Conservation (phyloP, 345 rosid species). For the Reutealis trisperma region DNA sequence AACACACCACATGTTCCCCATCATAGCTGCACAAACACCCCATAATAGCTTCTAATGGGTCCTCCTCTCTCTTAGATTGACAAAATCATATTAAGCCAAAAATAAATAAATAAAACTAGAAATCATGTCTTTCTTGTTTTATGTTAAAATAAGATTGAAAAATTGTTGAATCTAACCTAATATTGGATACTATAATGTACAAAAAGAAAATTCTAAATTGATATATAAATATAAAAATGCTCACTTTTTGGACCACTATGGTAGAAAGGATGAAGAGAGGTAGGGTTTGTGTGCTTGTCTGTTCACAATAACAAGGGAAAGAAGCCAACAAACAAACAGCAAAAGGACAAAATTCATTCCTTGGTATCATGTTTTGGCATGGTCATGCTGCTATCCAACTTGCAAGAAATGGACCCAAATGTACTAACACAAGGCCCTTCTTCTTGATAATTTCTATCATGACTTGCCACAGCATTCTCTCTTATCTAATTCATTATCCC, state of each 20-base stretch:
- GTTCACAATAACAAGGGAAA: background rate
- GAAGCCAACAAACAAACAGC: constrained; percentile 11
- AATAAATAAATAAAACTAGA: no score
- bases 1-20: constrained; percentile 16
- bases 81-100: background rate
- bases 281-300: background rate
- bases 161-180: background rate
- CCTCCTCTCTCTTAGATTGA: background rate
- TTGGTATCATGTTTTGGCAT: constrained; percentile 11
- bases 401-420: constrained; percentile 11
- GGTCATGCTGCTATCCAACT: constrained; percentile 8
- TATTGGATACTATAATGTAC: background rate
- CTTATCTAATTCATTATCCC: background rate
- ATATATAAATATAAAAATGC: background rate
- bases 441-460: background rate
- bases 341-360: constrained; percentile 14
- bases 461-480: background rate
- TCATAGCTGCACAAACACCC: constrained; percentile 14
- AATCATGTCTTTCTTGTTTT: background rate
- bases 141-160: background rate
- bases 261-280: constrained; percentile 4
- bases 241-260: constrained; percentile 15
- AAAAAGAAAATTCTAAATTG: background rate
- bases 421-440: background rate
- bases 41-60: constrained; percentile 8